Conservation (phyloP, 345 rosid genomes). For the Euphorbia lathyris region DNA sequence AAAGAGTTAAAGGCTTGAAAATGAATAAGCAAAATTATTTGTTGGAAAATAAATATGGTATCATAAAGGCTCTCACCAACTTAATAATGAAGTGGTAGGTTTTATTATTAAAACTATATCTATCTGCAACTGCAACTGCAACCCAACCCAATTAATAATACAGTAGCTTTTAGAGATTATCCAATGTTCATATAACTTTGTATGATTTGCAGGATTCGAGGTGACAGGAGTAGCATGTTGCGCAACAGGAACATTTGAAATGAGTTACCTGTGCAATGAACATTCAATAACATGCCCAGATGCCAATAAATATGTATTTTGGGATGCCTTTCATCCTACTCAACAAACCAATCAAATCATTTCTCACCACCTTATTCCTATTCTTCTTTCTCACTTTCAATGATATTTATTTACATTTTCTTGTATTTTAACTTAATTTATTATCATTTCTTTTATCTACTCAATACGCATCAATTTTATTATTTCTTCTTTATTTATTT, state of each 20-base stretch:
- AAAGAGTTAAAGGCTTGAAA: too few relatives aligned
- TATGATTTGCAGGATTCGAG: slow-evolving; percentile 51
- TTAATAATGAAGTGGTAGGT: neutral
- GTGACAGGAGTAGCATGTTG: slow-evolving; percentile 51
- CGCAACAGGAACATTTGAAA: slow-evolving; percentile 62
- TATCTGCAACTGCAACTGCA: too few relatives aligned
- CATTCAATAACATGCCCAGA: slow-evolving; percentile 49
- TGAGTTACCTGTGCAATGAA: slow-evolving; percentile 50
- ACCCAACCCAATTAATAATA: too few relatives aligned
- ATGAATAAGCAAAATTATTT: too few relatives aligned
- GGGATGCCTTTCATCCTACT: slow-evolving; percentile 50
- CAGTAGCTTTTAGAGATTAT: neutral
- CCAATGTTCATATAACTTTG: too few relatives aligned
- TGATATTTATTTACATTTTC: too few relatives aligned
- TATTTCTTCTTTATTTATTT: too few relatives aligned
- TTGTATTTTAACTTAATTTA: too few relatives aligned
- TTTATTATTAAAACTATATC: too few relatives aligned
- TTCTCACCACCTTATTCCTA: slow-evolving; percentile 23
- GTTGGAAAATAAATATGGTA: too few relatives aligned
- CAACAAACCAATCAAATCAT: slow-evolving; percentile 37
- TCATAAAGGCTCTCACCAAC: slow-evolving; percentile 3
- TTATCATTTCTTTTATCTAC: too few relatives aligned
- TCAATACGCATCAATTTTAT: too few relatives aligned
- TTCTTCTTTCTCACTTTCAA: slow-evolving; percentile 19
- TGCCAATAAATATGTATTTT: slow-evolving; percentile 52